Percentiles rank a stretch among this genome's conserved stretches.
These are phyloP conservation scores for Alternaria panax DNA, from an alignment of 2,329 filamentous ascomycete genomes.

Conservation along the genomic window DNA sequence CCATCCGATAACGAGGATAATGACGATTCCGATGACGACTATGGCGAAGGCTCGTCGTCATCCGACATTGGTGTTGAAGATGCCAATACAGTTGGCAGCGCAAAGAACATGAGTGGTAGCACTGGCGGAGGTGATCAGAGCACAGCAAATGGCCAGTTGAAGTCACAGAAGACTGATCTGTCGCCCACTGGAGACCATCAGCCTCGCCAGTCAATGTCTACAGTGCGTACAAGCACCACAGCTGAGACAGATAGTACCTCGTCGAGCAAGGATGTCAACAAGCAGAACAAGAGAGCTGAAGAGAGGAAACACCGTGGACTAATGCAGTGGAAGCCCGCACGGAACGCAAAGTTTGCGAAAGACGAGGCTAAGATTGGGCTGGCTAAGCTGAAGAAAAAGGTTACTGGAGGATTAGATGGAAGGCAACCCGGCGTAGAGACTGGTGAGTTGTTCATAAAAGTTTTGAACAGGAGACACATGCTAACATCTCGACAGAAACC, in stretches of 20 bases:
- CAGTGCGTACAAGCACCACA: constrained; percentile 38
- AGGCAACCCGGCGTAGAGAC: constrained; percentile 90
- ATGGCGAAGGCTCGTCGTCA: constrained; percentile 49
- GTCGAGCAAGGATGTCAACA: constrained; percentile 66
- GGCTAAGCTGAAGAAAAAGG: constrained; percentile 76
- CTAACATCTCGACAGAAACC: constrained; percentile 35
- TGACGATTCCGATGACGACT: constrained; percentile 50
- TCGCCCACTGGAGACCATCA: constrained; percentile 27
- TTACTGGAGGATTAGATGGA: constrained; percentile 75
- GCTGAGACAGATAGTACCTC: constrained; percentile 24
- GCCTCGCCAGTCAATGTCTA: constrained; percentile 36
- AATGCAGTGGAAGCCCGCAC: constrained; percentile 94
- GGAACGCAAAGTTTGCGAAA: constrained; percentile 86
- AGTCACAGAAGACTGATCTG: constrained; percentile 40
- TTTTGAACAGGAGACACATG: constrained; percentile 9
- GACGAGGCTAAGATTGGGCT: constrained; percentile 83
- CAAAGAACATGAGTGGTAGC: constrained; percentile 31
- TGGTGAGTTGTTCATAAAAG: constrained; percentile 37
- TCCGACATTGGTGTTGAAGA: constrained; percentile 68
- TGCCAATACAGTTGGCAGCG: constrained; percentile 48
- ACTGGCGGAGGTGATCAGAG: constrained; percentile 20
- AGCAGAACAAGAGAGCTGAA: constrained; percentile 72
- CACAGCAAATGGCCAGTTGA: constrained; percentile 28
- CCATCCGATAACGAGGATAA: constrained; percentile 55
- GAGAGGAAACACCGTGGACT: constrained; percentile 86